These are phyloP conservation scores for Macrophomina phaseolina DNA, from an alignment of 2,329 filamentous ascomycete species.

Conservation along the genomic window DNA sequence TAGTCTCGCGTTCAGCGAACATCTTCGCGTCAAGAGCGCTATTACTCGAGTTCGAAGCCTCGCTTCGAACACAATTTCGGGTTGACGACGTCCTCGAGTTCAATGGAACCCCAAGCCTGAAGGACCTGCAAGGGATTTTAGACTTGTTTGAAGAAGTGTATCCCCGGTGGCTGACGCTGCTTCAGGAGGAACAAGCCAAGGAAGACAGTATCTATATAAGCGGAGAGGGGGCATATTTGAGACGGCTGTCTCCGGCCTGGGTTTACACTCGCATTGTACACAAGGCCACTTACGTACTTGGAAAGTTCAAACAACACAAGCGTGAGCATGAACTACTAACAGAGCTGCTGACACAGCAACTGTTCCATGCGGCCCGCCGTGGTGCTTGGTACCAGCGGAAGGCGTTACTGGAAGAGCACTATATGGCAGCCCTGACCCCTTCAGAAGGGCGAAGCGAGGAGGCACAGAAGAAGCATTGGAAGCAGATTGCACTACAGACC, in stretches of 20 bases:
- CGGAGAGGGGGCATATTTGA: conserved; percentile 86
- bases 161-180: conserved; percentile 76
- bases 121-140: conserved; percentile 70
- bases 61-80: conserved; percentile 78
- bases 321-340: conserved; percentile 76
- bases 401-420: conserved; percentile 91
- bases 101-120: conserved; percentile 70
- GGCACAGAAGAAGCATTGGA: conserved; percentile 82
- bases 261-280: conserved; percentile 93
- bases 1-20: conserved; percentile 86
- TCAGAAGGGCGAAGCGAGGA: conserved; percentile 58
- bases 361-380: conserved; percentile 84
- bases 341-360: conserved; percentile 77
- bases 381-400: conserved; percentile 97
- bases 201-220: conserved; percentile 78
- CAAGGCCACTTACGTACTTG: conserved; percentile 75
- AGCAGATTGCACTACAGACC: conserved; percentile 73
- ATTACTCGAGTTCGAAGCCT: conserved; percentile 87
- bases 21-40: conserved; percentile 80
- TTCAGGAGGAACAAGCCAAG: conserved; percentile 77
- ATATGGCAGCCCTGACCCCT: conserved; percentile 73
- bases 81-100: conserved; percentile 85
- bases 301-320: conserved; percentile 79
- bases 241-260: conserved; percentile 88
- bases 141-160: conserved; percentile 76